Conservation (phyloP, 2,329 filamentous ascomycete genomes). For the Purpureocillium lavendulum region DNA sequence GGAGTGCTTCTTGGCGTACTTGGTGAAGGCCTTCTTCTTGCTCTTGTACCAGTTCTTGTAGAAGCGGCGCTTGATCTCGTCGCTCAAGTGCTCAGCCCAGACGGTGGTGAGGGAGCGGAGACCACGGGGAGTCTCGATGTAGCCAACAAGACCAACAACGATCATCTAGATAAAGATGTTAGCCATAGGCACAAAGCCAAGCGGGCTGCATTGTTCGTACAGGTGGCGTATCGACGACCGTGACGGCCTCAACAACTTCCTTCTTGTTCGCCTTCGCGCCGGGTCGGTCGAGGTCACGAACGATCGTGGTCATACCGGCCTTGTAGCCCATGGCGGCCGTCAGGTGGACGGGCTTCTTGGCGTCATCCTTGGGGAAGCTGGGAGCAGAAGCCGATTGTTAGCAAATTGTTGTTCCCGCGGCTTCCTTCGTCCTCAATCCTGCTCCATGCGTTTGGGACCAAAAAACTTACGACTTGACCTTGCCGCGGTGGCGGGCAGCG, state of each 20-base stretch:
- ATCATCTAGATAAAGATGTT: conserved; percentile 79
- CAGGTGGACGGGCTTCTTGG: conserved; percentile 98
- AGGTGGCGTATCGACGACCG: conserved; percentile 86
- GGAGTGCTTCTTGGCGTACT: conserved; percentile 99
- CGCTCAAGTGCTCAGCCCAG: conserved; percentile 98
- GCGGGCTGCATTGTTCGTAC: conserved; percentile 83
- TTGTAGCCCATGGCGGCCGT: conserved; percentile 99
- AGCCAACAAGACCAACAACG: conserved; percentile 98
- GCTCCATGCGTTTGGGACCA: not conserved
- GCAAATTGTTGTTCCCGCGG: conserved; percentile 16
- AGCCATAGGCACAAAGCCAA: conserved; percentile 67
- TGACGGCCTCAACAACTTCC: conserved; percentile 84
- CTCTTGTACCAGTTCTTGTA: conserved; percentile 99
- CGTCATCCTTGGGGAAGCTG: conserved; percentile 99
- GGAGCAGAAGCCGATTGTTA: conserved; percentile 9
- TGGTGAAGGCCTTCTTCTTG: conserved; percentile 99
- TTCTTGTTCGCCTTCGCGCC: conserved; percentile 99
- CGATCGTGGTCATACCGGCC: conserved; percentile 99
- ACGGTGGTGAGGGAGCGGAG: conserved; percentile 98
- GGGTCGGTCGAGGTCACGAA: conserved; percentile 97
- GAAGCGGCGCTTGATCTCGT: conserved; percentile 99
- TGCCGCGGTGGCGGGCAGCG: conserved; percentile 86
- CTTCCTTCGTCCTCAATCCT: not conserved
- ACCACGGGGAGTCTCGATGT: conserved; percentile 99
- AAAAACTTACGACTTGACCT: conserved; percentile 87